phyloP scores from a whole-genome alignment of 495 filamentous ascomycete species.

The Endocarpon pusillum region DNA sequence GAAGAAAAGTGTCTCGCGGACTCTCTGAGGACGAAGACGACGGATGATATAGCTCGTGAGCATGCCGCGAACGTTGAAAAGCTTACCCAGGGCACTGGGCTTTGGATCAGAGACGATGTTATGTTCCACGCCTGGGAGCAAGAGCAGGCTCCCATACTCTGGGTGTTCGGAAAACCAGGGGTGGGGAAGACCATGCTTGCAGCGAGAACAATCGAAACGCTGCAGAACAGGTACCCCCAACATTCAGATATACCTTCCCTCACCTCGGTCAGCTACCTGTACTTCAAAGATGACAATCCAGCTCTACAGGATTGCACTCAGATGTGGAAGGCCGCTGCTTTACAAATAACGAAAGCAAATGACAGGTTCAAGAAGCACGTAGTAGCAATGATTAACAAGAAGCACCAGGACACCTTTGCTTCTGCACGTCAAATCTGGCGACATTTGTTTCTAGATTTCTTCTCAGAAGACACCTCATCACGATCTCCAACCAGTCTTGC shows the following conservation, averaged over 20 bases:
- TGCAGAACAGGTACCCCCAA: neutral
- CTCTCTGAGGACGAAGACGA: neutral
- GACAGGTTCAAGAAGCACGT: neutral
- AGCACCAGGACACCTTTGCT: too few species aligned
- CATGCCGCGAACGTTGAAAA: conserved; percentile 1
- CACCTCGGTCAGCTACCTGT: neutral
- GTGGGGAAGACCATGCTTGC: conserved; percentile 1
- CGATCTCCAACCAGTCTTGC: neutral
- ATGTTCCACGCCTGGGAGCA: neutral
- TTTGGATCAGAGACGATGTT: neutral
- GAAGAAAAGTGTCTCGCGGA: neutral
- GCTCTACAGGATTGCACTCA: neutral
- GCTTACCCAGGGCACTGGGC: neutral
- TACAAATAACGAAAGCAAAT: neutral
- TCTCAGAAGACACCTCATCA: too few species aligned
- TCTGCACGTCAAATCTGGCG: too few species aligned
- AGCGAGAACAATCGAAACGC: neutral
- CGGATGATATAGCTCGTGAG: neutral
- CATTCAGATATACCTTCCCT: neutral
- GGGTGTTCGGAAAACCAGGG: neutral
- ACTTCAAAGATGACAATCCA: conserved; percentile 1
- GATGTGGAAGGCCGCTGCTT: neutral
- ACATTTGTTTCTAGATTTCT: too few species aligned
- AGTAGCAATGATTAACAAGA: too few species aligned
- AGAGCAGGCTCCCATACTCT: neutral